Conservation (phyloP, 192 early-diverging fungal genomes). For the Entomortierella chlamydospora region DNA sequence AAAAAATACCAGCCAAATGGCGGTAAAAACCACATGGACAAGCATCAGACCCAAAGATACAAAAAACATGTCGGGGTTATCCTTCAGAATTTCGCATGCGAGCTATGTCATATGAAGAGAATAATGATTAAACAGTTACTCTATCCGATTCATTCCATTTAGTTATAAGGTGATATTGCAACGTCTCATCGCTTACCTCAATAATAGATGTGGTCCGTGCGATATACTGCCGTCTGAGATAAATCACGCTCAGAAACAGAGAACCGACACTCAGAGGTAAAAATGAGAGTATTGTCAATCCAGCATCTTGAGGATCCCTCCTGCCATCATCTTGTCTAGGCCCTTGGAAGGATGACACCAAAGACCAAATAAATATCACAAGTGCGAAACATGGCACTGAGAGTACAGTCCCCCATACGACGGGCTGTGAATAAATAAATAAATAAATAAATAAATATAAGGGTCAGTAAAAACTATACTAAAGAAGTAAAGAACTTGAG, state of each 20-base stretch:
- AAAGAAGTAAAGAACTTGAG: background rate
- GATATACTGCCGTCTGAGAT: constrained; percentile 54
- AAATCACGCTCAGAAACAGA: constrained; percentile 53
- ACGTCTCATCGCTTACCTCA: constrained; percentile 47
- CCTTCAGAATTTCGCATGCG: constrained; percentile 76
- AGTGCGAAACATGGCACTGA: constrained; percentile 56
- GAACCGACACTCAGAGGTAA: constrained; percentile 60
- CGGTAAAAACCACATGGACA: constrained; percentile 70
- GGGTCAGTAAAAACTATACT: background rate
- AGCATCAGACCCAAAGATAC: constrained; percentile 68
- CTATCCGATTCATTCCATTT: no score
- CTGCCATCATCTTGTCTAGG: constrained; percentile 41
- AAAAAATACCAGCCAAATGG: constrained; percentile 76
- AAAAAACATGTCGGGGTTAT: constrained; percentile 75
- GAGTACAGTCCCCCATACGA: constrained; percentile 64
- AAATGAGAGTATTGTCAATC: constrained; percentile 61
- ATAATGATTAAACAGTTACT: no score
- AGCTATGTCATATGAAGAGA: constrained; percentile 56
- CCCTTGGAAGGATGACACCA: constrained; percentile 59
- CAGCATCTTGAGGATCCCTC: constrained; percentile 57
- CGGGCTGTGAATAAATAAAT: constrained; percentile 36
- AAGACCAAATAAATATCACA: constrained; percentile 64
- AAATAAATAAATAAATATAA: background rate
- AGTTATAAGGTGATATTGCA: no score
- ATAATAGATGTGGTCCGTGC: constrained; percentile 65